Conservation (phyloP, 176 grass and related monocot species). For the Metroxylon sagu region DNA sequence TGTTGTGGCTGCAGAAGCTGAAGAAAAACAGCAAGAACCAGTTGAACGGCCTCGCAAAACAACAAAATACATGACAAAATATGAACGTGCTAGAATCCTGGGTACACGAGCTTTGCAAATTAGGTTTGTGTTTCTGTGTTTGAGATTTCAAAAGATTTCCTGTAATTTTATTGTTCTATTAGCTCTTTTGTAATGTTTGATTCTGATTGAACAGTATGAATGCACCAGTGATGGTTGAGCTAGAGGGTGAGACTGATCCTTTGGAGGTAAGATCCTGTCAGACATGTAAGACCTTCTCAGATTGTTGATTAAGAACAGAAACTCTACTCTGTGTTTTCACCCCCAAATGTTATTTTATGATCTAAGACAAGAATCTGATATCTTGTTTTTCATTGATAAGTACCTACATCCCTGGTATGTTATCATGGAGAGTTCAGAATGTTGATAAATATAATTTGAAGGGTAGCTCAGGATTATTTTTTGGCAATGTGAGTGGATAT, state of each 20-base stretch:
- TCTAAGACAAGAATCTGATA: too few relatives aligned
- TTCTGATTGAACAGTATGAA: constrained; percentile 63
- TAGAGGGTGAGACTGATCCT: constrained; percentile 89
- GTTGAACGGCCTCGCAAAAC: constrained; percentile 44
- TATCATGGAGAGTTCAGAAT: too few relatives aligned
- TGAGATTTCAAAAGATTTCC: neutral
- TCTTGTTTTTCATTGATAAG: too few relatives aligned
- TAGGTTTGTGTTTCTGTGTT: constrained; percentile 30
- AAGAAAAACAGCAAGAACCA: constrained; percentile 55
- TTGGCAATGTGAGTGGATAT: too few relatives aligned
- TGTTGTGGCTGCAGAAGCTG: constrained; percentile 40
- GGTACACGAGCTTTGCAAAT: constrained; percentile 87
- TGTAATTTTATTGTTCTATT: neutral
- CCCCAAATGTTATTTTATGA: too few relatives aligned
- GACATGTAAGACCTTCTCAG: neutral
- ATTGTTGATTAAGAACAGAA: too few relatives aligned
- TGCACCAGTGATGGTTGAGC: constrained; percentile 93
- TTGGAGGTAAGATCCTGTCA: constrained; percentile 51
- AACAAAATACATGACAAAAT: constrained; percentile 86
- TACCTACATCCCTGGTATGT: too few relatives aligned
- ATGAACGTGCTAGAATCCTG: constrained; percentile 88
- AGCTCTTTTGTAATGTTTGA: neutral
- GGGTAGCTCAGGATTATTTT: too few relatives aligned
- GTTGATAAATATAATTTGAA: too few relatives aligned
- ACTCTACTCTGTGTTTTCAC: too few relatives aligned